Percentiles rank a stretch among this genome's conserved stretches.
These are phyloP conservation scores for Saccharomyces hybrid DNA, from an alignment of 1,139 yeast species.

Conservation along the genomic window DNA sequence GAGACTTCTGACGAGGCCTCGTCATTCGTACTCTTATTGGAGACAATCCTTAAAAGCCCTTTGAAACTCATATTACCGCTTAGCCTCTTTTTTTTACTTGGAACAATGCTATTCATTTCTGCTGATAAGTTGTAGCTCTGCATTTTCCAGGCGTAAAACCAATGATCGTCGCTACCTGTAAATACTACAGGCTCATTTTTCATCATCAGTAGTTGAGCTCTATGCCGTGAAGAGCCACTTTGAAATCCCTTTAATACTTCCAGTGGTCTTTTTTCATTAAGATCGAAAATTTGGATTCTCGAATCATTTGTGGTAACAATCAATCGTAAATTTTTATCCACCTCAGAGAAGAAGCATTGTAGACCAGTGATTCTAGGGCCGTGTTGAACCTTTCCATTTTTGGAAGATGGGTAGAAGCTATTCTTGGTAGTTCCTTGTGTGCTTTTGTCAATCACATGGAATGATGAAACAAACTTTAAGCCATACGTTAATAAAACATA, in stretches of 20 bases:
- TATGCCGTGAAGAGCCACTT: conserved; percentile 64
- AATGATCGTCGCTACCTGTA: conserved; percentile 41
- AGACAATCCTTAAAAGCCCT: conserved; percentile 2
- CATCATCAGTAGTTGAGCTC: conserved; percentile 38
- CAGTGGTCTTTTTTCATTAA: conserved; percentile 46
- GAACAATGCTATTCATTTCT: conserved; percentile 35
- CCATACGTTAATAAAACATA: conserved; percentile 39
- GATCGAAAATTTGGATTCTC: conserved; percentile 55
- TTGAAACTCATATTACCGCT: conserved; percentile 4
- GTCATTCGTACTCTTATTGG: neutral
- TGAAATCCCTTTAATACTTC: conserved; percentile 67
- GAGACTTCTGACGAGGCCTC: neutral
- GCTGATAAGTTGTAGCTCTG: conserved; percentile 7
- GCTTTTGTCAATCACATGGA: conserved; percentile 42
- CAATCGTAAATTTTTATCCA: conserved; percentile 28
- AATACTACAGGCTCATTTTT: conserved; percentile 27
- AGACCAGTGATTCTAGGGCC: conserved; percentile 47
- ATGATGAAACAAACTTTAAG: conserved; percentile 44
- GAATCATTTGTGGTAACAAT: conserved; percentile 76
- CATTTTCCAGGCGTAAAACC: conserved; percentile 32
- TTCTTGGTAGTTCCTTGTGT: conserved; percentile 10
- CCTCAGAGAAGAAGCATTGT: conserved; percentile 27
- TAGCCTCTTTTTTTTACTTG: conserved; percentile 38
- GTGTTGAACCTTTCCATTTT: conserved; percentile 11
- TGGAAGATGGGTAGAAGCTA: conserved; percentile 3